Conservation (phyloP, 2,329 filamentous ascomycete genomes). For the Domatiomyces catenatus region DNA sequence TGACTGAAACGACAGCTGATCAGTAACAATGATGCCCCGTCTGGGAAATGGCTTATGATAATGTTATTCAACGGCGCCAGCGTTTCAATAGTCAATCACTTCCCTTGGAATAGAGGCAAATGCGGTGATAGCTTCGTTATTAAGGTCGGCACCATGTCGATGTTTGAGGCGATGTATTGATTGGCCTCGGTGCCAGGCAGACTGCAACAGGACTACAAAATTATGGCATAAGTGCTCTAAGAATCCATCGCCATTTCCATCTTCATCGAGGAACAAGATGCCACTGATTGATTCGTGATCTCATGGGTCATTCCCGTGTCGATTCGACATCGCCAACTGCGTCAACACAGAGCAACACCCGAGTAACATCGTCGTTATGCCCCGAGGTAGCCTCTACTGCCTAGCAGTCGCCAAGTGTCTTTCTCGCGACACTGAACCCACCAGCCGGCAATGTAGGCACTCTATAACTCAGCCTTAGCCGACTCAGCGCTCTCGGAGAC, state of each 20-base stretch:
- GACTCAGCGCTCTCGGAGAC: slow-evolving; percentile 4
- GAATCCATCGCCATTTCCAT: not conserved
- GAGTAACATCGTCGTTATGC: not conserved
- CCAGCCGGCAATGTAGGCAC: not conserved
- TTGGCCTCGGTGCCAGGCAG: not conserved
- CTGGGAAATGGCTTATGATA: not conserved
- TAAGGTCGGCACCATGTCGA: not conserved
- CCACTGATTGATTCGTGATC: not conserved
- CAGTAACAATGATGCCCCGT: too few relatives aligned
- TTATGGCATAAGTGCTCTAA: not conserved
- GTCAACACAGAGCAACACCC: not conserved
- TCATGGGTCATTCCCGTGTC: not conserved
- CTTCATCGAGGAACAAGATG: not conserved
- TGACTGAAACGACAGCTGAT: not conserved
- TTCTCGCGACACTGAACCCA: not conserved
- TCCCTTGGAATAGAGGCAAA: too few relatives aligned
- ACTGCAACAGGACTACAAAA: not conserved
- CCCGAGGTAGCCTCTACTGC: not conserved
- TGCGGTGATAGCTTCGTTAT: not conserved
- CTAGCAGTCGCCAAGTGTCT: not conserved
- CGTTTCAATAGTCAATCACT: too few relatives aligned
- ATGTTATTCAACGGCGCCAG: too few relatives aligned
- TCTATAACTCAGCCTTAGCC: not conserved
- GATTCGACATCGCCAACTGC: not conserved
- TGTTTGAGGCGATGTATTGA: not conserved